Evolutionary conservation across 768 basidiomycete genomes (phyloP), one percentile per base, ranked within the genome.

Genomic region (Amanita muscaria): DNA sequence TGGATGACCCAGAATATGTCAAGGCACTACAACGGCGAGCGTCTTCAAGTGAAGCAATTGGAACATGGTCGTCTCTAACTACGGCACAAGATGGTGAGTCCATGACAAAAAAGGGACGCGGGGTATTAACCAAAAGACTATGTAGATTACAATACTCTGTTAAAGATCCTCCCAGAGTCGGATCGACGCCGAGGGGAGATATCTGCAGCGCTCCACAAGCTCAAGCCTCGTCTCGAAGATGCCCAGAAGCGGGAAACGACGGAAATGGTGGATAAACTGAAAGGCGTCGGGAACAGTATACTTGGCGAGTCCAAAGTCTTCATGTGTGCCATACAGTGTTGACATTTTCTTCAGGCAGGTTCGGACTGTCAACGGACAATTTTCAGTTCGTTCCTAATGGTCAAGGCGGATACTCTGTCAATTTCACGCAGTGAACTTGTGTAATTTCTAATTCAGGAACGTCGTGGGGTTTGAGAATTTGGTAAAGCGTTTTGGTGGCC

Each of bases 381-480:
- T 98, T 98, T 74, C 86, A 98, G 65, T 89, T 99, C 56, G 81
- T 82, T 48, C 89, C 89, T 14, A 93, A 94, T 51, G 88, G 83
- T 5, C 82, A 91, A 50, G 94, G 94, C n/a, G 91, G 94, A 0
- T 98, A 97, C 66, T 87, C 85, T 1, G 79, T 98, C 76, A 87
- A 88, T 55, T 96, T 98, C 58, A 68, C 66, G 35, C 73, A 23
- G 23, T 44, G 36, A 40, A 27, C 24, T 33, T 10, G 14, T 29
- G 23, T 34, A 37, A 14, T 12, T 55, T 51, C 30, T 41, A 66
- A 42, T 68, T 64, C 33, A 73, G 57, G 49, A 57, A 64, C n/a
- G 64, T 66, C 45, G 63, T 59, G 15, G 69, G 64, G 50, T 67
- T 69, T 5, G 61, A 61, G 53, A 74, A 75, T 16, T 70, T 60